Evolutionary conservation across 805 yeast genomes (phyloP).

Genomic region (Candida oleophila): DNA sequence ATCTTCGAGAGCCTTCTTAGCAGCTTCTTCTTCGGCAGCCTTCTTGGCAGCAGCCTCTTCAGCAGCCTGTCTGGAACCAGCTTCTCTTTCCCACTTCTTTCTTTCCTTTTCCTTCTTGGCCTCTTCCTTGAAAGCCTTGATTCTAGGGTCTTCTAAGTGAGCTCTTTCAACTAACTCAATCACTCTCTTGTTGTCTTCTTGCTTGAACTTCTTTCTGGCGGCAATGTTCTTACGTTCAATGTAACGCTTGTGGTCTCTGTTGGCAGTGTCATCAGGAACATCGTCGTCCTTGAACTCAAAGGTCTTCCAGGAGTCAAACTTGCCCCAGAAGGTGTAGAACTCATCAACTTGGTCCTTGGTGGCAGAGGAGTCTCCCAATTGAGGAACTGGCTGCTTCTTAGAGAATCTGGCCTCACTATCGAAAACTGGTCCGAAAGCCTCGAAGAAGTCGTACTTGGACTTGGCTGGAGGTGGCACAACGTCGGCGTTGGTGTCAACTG

Average conservation of each 20-base stretch:
- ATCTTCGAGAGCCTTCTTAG: constrained; percentile 73
- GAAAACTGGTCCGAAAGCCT: constrained; percentile 91
- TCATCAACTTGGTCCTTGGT: constrained; percentile 81
- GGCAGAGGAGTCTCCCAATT: constrained; percentile 65
- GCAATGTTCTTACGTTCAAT: constrained; percentile 96
- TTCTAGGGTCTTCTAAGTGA: constrained; percentile 88
- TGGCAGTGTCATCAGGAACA: constrained; percentile 97
- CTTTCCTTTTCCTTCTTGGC: constrained; percentile 94
- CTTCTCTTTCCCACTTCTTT: constrained; percentile 96
- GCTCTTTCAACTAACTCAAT: constrained; percentile 87
- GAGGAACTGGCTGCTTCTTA: constrained; percentile 85
- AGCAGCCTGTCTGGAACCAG: constrained; percentile 95
- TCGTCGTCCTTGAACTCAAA: constrained; percentile 98
- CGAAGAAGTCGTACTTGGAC: constrained; percentile 76
- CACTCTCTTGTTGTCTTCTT: constrained; percentile 91
- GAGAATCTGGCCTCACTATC: constrained; percentile 91
- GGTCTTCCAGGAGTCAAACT: constrained; percentile 97
- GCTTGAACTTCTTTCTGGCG: constrained; percentile 95
- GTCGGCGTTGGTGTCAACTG: constrained; percentile 87
- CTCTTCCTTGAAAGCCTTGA: constrained; percentile 86
- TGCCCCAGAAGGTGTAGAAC: constrained; percentile 91
- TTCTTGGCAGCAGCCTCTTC: constrained; percentile 83
- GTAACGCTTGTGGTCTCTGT: constrained; percentile 99
- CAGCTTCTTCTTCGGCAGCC: constrained; percentile 84
- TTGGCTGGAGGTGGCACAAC: constrained; percentile 75